Evolutionary conservation across 2,329 filamentous ascomycete genomes (phyloP).

Genomic region (Mycosphaerelloides madeirae): DNA sequence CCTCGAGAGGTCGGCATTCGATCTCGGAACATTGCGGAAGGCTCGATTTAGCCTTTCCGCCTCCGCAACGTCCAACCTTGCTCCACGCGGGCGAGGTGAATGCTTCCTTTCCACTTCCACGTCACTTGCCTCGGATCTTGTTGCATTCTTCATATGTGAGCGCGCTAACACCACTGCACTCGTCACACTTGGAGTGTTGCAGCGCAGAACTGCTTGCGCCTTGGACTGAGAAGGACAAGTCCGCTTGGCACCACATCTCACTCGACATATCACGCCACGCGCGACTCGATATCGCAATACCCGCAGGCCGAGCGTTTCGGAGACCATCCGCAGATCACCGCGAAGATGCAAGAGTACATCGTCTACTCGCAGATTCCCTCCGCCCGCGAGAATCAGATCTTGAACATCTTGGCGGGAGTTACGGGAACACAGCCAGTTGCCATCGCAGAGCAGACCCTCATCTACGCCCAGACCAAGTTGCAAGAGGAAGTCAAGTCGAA

Average conservation of each 20-base stretch:
- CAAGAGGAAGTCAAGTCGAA: conserved; percentile 19
- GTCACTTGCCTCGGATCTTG: too few species aligned
- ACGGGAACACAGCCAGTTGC: conserved; percentile 57
- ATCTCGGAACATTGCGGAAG: not conserved
- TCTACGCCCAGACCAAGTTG: conserved; percentile 51
- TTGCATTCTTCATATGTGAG: too few species aligned
- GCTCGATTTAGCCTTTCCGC: not conserved
- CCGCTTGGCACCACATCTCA: too few species aligned
- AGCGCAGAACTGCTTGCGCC: too few species aligned
- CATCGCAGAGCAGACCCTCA: conserved; percentile 51
- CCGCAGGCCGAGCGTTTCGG: not conserved
- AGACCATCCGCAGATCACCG: not conserved
- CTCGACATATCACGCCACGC: too few species aligned
- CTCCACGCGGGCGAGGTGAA: too few species aligned
- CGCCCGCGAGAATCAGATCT: conserved; percentile 55
- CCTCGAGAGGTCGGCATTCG: not conserved
- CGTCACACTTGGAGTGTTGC: too few species aligned
- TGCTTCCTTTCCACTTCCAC: not conserved
- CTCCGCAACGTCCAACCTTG: not conserved
- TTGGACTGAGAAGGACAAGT: too few species aligned
- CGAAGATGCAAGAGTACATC: conserved; percentile 57
- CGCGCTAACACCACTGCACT: too few species aligned
- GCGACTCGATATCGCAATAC: not conserved
- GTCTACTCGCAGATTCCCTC: conserved; percentile 54
- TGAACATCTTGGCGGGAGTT: conserved; percentile 58